These are phyloP conservation scores for Pyrus hybrid DNA, from an alignment of 331 rosid species.

Conservation along the genomic window DNA sequence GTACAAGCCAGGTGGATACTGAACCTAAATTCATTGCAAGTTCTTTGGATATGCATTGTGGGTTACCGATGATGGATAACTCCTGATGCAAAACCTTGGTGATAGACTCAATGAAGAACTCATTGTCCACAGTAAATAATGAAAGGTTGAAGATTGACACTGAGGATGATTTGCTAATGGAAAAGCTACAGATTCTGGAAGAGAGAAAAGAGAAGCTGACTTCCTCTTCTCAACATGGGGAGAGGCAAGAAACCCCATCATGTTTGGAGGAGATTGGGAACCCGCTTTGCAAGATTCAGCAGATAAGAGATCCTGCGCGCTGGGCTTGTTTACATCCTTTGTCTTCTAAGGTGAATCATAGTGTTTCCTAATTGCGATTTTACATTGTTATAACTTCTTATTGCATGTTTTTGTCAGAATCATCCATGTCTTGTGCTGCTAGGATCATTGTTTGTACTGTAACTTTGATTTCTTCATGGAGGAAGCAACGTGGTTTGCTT, in stretches of 20 bases:
- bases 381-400: neutral
- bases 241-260: constrained; percentile 23
- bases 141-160: constrained; percentile 34
- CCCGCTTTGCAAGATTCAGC: constrained; percentile 21
- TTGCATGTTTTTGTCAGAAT: constrained; percentile 2
- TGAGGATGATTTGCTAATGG: constrained; percentile 36
- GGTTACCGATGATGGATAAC: neutral
- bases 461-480: neutral
- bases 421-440: constrained; percentile 7
- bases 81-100: constrained; percentile 13
- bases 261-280: constrained; percentile 36
- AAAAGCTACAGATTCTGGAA: constrained; percentile 32
- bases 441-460: neutral
- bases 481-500: neutral
- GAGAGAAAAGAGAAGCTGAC: constrained; percentile 29
- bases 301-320: constrained; percentile 15
- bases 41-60: neutral
- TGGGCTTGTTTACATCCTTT: constrained; percentile 35
- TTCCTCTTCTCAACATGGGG: constrained; percentile 23
- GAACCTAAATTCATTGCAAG: neutral
- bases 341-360: constrained; percentile 35
- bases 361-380: neutral
- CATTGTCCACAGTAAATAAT: constrained; percentile 16
- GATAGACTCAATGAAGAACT: constrained; percentile 19
- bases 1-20: constrained; percentile 6